Percentiles rank a stretch among this genome's conserved stretches.
Conservation (phyloP, 805 yeast genomes). For the Pichia californica region DNA sequence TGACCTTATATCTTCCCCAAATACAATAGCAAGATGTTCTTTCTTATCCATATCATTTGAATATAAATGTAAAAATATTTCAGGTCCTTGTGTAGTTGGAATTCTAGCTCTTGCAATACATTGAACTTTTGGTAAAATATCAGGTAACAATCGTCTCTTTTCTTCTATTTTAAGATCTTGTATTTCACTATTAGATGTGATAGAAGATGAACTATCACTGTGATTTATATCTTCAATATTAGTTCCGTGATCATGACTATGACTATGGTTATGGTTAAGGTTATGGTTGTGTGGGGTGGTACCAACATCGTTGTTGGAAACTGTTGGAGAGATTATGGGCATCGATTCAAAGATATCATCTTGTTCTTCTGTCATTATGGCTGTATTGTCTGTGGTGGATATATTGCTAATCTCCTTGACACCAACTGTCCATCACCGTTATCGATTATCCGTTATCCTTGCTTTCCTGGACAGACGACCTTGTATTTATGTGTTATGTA, state of each 20-base stretch:
- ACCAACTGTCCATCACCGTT: no score
- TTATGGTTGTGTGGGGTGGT: no score
- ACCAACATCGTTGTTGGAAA: conserved; percentile 10
- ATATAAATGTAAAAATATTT: conserved; percentile 85
- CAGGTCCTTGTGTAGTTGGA: conserved; percentile 94
- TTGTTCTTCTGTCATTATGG: no score
- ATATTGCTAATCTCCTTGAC: no score
- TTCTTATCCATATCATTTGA: conserved; percentile 80
- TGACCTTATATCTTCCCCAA: conserved; percentile 87
- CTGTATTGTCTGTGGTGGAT: not conserved
- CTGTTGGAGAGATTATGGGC: conserved; percentile 35
- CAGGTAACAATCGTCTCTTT: conserved; percentile 41
- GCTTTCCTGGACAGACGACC: no score
- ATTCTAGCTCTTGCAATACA: conserved; percentile 94
- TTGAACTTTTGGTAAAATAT: conserved; percentile 62
- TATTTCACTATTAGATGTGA: no score
- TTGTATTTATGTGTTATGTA: no score
- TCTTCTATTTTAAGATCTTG: conserved; percentile 15
- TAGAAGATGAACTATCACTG: no score
- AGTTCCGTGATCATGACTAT: not conserved
- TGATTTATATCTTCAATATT: no score
- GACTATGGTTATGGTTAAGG: no score
- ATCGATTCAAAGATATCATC: conserved; percentile 11
- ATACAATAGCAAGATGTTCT: conserved; percentile 95
- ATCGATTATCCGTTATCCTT: no score